Evolutionary conservation across 2,329 filamentous ascomycete genomes (phyloP).

Genomic region (Cladophialophora bantiana): DNA sequence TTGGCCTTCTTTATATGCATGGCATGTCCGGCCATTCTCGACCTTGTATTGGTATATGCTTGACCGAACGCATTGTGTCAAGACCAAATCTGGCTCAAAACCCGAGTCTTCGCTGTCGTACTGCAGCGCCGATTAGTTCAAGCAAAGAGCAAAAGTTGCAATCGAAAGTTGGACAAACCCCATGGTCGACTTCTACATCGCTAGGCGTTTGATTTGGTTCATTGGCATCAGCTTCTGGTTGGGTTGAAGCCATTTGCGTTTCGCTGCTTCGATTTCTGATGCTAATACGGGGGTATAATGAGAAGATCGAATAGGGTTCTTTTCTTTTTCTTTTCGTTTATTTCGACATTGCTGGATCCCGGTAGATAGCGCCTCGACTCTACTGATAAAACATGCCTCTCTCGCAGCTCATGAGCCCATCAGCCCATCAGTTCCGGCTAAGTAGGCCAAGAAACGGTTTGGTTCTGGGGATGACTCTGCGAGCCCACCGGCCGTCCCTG

Average conservation of each 20-base stretch:
- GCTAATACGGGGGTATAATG: neutral
- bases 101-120: conserved; percentile 25
- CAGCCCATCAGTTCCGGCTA: neutral
- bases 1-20: conserved; percentile 37
- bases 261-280: neutral
- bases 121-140: conserved; percentile 12
- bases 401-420: neutral
- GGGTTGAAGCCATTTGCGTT: neutral
- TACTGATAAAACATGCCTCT: neutral
- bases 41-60: conserved; percentile 24
- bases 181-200: conserved; percentile 12
- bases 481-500: neutral
- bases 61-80: conserved; percentile 24
- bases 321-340: neutral
- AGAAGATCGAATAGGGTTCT: neutral
- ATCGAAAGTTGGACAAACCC: conserved; percentile 3
- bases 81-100: conserved; percentile 10
- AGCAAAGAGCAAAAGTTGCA: neutral
- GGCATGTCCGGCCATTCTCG: conserved; percentile 38
- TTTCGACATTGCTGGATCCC: neutral
- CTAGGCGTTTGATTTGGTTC: neutral
- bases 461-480: neutral
- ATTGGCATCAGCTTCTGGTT: neutral
- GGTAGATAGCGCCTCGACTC: neutral
- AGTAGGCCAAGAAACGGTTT: neutral